phyloP scores from a whole-genome alignment of 2,329 filamentous ascomycete species.

The Phaeoacremonium minimum region DNA sequence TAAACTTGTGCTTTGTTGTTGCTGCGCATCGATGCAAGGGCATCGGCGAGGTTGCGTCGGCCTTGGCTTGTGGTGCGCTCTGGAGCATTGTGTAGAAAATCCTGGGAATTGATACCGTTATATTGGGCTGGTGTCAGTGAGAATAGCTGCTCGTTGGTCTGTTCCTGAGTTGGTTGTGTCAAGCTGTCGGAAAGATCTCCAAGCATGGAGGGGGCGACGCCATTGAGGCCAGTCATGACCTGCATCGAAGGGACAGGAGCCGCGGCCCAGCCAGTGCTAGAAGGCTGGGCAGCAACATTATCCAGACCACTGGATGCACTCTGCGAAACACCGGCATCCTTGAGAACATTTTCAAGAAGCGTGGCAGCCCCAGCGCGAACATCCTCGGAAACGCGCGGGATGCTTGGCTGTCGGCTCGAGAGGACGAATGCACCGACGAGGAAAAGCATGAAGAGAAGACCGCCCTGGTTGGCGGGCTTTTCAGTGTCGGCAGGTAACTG shows the following conservation, averaged over 20 bases:
- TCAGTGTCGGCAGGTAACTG: slow-evolving; percentile 45
- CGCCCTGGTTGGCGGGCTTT: slow-evolving; percentile 69
- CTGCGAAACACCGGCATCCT: slow-evolving; percentile 65
- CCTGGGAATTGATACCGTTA: slow-evolving; percentile 73
- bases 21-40: slow-evolving; percentile 73
- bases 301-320: slow-evolving; percentile 33
- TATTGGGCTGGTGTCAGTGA: slow-evolving; percentile 83
- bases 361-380: slow-evolving; percentile 74
- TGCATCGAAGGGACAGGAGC: slow-evolving; percentile 30
- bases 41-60: slow-evolving; percentile 73
- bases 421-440: slow-evolving; percentile 95
- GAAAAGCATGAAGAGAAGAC: slow-evolving; percentile 89
- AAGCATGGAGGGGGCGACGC: slow-evolving; percentile 55
- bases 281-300: slow-evolving; percentile 46
- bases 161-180: slow-evolving; percentile 73
- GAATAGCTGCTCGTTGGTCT: slow-evolving; percentile 85
- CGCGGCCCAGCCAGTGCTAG: slow-evolving; percentile 43
- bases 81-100: slow-evolving; percentile 59
- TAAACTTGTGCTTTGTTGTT: slow-evolving; percentile 82
- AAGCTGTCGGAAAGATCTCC: slow-evolving; percentile 65
- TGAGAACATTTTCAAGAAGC: slow-evolving; percentile 76
- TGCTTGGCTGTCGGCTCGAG: slow-evolving; percentile 74
- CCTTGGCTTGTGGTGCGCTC: slow-evolving; percentile 55
- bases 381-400: slow-evolving; percentile 76
- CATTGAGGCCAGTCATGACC: slow-evolving; percentile 38